These are phyloP conservation scores for Candida sp. DNA, from an alignment of 1,139 yeast species.

Conservation along the genomic window DNA sequence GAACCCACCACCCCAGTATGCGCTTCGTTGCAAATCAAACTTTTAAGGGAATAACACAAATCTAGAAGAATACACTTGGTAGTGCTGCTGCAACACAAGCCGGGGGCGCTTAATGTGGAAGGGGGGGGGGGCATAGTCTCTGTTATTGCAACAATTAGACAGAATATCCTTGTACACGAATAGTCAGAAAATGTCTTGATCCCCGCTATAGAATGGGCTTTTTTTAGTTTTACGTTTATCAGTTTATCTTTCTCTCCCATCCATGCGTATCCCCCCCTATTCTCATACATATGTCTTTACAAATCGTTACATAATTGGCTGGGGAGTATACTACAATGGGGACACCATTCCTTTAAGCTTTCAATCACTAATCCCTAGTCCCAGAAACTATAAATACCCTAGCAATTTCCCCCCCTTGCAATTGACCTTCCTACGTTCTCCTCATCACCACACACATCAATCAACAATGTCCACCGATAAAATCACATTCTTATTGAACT, in stretches of 20 bases:
- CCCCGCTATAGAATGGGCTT: background rate
- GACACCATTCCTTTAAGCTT: background rate
- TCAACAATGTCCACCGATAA: constrained; percentile 35
- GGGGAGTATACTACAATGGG: background rate
- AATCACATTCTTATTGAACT: constrained; percentile 56
- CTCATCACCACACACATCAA: background rate
- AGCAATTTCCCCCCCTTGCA: background rate
- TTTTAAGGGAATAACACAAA: background rate
- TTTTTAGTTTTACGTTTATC: background rate
- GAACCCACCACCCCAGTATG: background rate
- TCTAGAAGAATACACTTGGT: background rate
- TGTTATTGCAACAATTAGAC: no score
- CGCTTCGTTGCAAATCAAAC: constrained; percentile 1
- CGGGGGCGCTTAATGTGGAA: background rate
- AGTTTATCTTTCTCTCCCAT: background rate
- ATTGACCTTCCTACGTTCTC: background rate
- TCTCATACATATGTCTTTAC: background rate
- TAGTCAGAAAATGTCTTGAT: no score
- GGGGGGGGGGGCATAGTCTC: background rate
- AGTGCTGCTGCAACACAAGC: background rate
- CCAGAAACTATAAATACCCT: background rate
- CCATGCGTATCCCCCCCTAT: background rate
- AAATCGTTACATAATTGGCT: background rate
- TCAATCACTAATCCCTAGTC: background rate
- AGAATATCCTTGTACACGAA: no score